These are phyloP conservation scores for Filobasidium uniguttulatum DNA, from an alignment of 1,284 basidiomycete genomes.

Conservation along the genomic window DNA sequence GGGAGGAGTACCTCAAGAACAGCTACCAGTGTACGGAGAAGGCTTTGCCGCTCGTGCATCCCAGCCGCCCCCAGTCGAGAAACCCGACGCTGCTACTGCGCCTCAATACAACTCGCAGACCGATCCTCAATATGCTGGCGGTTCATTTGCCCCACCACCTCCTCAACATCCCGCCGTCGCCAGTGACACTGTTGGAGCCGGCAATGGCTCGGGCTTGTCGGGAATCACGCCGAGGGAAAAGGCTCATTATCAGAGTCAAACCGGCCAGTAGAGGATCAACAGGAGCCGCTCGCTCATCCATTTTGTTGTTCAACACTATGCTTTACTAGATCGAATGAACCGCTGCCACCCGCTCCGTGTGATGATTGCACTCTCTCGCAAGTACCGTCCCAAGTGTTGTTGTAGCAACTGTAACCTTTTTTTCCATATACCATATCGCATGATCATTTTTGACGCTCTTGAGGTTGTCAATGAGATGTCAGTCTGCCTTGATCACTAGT, in stretches of 20 bases:
- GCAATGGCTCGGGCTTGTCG: background rate
- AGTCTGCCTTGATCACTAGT: too few relatives aligned
- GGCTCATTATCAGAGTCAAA: slow-evolving; percentile 8
- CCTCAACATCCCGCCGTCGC: slow-evolving; percentile 10
- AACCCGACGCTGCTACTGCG: background rate
- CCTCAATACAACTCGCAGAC: background rate
- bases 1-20: background rate
- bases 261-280: too few relatives aligned
- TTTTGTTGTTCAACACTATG: too few relatives aligned
- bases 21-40: background rate
- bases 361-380: too few relatives aligned
- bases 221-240: slow-evolving; percentile 10
- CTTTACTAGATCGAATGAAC: too few relatives aligned
- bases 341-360: too few relatives aligned
- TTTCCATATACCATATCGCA: too few relatives aligned
- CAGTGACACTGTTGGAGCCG: background rate
- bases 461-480: too few relatives aligned
- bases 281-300: too few relatives aligned
- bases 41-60: slow-evolving; percentile 4
- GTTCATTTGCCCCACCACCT: slow-evolving; percentile 1
- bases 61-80: background rate
- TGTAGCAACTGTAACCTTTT: too few relatives aligned
- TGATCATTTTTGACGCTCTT: too few relatives aligned
- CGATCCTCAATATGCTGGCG: background rate
- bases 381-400: too few relatives aligned